Conservation (phyloP, 306 rosid species). For the Cucurbita argyrosperma region DNA sequence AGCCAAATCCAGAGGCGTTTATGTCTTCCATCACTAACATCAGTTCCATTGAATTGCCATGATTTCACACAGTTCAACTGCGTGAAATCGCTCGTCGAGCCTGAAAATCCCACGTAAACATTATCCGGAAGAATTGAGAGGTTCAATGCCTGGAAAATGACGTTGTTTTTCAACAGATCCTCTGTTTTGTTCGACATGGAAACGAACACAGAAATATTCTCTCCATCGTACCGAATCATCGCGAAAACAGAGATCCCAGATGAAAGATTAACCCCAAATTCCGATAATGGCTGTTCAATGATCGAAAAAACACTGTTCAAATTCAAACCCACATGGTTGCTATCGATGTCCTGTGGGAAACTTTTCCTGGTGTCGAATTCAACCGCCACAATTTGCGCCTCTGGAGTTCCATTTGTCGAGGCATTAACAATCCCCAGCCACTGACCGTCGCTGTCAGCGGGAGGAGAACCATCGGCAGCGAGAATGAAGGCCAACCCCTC, state of each 20-base stretch:
- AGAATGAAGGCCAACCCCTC: constrained; percentile 35
- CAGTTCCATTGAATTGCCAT: constrained; percentile 29
- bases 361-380: constrained; percentile 60
- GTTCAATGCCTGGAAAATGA: constrained; percentile 13
- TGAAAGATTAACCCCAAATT: constrained; percentile 19
- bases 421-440: constrained; percentile 35
- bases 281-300: constrained; percentile 13
- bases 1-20: constrained; percentile 36
- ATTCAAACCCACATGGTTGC: constrained; percentile 53
- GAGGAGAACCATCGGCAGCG: not conserved
- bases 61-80: constrained; percentile 39
- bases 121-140: constrained; percentile 29
- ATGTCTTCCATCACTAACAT: not conserved
- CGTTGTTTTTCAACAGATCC: not conserved
- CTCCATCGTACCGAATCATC: constrained; percentile 17
- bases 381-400: constrained; percentile 32
- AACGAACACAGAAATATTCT: constrained; percentile 16
- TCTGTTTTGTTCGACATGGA: constrained; percentile 6
- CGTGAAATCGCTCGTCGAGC: constrained; percentile 38
- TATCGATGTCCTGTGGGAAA: constrained; percentile 29
- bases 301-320: constrained; percentile 37
- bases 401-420: constrained; percentile 31
- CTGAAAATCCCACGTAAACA: constrained; percentile 57
- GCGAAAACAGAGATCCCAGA: not conserved
- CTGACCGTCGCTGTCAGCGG: constrained; percentile 15